These are phyloP conservation scores for Cantharellus cinnabarinus DNA, from an alignment of 768 basidiomycete species.

Conservation along the genomic window DNA sequence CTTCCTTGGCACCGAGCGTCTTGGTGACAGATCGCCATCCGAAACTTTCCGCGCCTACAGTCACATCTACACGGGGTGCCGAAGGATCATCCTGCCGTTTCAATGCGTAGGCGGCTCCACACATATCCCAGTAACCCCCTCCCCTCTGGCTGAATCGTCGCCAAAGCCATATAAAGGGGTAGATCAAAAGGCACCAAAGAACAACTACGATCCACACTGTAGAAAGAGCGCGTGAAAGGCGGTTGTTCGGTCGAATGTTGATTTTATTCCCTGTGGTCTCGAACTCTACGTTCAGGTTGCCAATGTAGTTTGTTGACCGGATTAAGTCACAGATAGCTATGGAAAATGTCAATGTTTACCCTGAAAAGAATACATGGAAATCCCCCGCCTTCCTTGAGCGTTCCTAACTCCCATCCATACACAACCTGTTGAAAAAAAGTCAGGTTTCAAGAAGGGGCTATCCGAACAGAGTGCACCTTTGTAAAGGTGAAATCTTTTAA, in stretches of 20 bases:
- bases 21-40: not conserved
- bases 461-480: conserved; percentile 25
- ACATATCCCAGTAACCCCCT: conserved; percentile 58
- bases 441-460: not conserved
- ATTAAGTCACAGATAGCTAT: conserved; percentile 21
- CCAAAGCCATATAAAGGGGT: conserved; percentile 66
- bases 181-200: conserved; percentile 46
- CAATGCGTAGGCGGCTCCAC: conserved; percentile 56
- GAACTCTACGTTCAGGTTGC: conserved; percentile 27
- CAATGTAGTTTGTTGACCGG: conserved; percentile 18
- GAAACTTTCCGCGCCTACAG: not conserved
- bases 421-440: conserved; percentile 21
- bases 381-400: conserved; percentile 13
- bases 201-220: conserved; percentile 53
- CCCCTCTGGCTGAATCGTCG: conserved; percentile 41
- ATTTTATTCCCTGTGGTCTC: conserved; percentile 27
- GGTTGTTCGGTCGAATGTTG: conserved; percentile 46
- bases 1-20: conserved; percentile 23
- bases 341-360: not conserved
- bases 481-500: conserved; percentile 63
- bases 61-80: not conserved
- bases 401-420: conserved; percentile 36
- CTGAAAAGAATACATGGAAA: not conserved
- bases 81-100: conserved; percentile 12
- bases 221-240: conserved; percentile 43